Conservation (phyloP, 2,329 filamentous ascomycete genomes). For the Pseudocercospora musae region DNA sequence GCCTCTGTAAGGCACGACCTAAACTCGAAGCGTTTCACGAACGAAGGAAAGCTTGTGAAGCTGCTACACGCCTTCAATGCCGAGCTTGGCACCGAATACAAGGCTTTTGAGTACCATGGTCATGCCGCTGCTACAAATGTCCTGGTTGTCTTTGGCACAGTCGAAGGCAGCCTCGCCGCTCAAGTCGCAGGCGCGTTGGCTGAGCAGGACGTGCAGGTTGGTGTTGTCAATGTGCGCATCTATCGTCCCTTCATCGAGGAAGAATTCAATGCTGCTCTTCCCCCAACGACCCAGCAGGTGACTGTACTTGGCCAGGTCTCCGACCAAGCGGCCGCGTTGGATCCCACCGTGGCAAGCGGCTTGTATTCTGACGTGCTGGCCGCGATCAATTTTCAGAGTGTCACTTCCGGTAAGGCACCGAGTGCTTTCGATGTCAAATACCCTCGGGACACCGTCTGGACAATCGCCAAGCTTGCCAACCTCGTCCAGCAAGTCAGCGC, state of each 20-base stretch:
- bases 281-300: conserved; percentile 69
- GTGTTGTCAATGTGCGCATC: conserved; percentile 84
- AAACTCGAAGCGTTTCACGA: conserved; percentile 59
- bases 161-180: conserved; percentile 80
- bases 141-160: conserved; percentile 86
- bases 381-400: conserved; percentile 72
- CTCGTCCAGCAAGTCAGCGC: conserved; percentile 48
- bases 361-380: conserved; percentile 91
- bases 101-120: conserved; percentile 89
- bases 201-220: conserved; percentile 71
- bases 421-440: conserved; percentile 85
- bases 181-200: conserved; percentile 74
- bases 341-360: conserved; percentile 73
- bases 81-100: conserved; percentile 90
- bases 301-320: conserved; percentile 86
- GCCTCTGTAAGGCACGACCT: conserved; percentile 55
- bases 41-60: conserved; percentile 67
- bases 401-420: conserved; percentile 58
- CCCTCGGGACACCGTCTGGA: conserved; percentile 66
- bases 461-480: conserved; percentile 51
- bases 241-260: conserved; percentile 96
- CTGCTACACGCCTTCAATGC: conserved; percentile 75
- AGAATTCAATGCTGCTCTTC: conserved; percentile 79
- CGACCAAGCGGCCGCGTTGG: conserved; percentile 68
- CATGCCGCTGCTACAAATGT: conserved; percentile 77